Percentiles rank a stretch among this genome's conserved stretches.
These are phyloP conservation scores for Hibiscus syriacus DNA, from an alignment of 345 rosid species.

Conservation along the genomic window DNA sequence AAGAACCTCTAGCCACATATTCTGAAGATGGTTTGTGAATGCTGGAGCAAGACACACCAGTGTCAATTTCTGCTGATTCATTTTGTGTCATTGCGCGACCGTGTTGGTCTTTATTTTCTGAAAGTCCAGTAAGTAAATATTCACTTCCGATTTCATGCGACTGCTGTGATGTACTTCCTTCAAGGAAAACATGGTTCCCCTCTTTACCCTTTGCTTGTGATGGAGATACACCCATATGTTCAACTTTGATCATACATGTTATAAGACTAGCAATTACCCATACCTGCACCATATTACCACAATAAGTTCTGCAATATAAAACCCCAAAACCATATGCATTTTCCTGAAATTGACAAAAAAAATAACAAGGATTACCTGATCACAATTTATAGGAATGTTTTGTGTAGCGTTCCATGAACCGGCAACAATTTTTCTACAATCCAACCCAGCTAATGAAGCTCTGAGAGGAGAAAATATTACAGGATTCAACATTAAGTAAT, in stretches of 20 bases:
- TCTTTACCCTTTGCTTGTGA: constrained; percentile 15
- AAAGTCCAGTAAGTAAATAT: constrained; percentile 4
- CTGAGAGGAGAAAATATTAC: too few relatives aligned
- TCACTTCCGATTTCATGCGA: constrained; percentile 2
- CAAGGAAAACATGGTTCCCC: constrained; percentile 1
- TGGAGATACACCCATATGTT: not conserved
- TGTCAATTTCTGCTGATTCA: constrained; percentile 9
- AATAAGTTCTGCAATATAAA: too few relatives aligned
- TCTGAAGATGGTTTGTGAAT: too few relatives aligned
- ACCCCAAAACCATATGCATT: too few relatives aligned
- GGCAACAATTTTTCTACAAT: too few relatives aligned
- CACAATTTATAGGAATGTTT: too few relatives aligned
- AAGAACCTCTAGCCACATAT: too few relatives aligned
- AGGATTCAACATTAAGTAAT: too few relatives aligned
- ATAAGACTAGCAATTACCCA: constrained; percentile 7
- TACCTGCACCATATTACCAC: constrained; percentile 3
- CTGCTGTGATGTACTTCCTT: constrained; percentile 13
- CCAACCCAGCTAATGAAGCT: too few relatives aligned
- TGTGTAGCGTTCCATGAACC: too few relatives aligned
- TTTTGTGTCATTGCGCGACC: constrained; percentile 9
- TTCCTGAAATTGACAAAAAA: too few relatives aligned
- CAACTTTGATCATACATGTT: constrained; percentile 14
- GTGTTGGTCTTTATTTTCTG: constrained; percentile 3
- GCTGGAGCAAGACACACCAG: constrained; percentile 3
- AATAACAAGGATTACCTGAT: too few relatives aligned